These are phyloP conservation scores for Kluyveromyces sp. DNA, from an alignment of 1,139 yeast genomes.

Conservation along the genomic window DNA sequence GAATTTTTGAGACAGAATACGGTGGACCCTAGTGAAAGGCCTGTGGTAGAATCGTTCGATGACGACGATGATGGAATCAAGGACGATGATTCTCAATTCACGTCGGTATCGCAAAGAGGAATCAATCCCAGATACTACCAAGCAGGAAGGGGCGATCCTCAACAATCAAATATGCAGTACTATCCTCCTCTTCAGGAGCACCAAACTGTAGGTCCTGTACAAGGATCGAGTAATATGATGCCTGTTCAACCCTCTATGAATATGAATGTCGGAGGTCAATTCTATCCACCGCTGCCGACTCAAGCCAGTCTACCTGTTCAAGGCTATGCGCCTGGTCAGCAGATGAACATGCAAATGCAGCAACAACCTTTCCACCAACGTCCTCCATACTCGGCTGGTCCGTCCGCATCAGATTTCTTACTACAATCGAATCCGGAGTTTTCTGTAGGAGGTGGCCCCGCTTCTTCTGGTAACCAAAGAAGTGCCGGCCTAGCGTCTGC, in stretches of 20 bases:
- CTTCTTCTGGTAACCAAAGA: constrained; percentile 8
- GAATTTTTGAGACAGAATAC: constrained; percentile 16
- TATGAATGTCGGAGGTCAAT: not conserved
- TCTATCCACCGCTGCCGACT: constrained; percentile 5
- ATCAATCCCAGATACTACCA: constrained; percentile 52
- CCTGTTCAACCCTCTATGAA: not conserved
- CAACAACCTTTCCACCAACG: constrained; percentile 11
- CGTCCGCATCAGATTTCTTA: constrained; percentile 42
- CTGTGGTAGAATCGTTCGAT: constrained; percentile 12
- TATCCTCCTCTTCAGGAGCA: not conserved
- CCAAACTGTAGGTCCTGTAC: not conserved
- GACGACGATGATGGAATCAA: constrained; percentile 18
- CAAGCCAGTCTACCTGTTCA: constrained; percentile 6
- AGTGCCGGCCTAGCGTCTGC: constrained; percentile 13
- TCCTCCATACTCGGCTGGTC: constrained; percentile 11
- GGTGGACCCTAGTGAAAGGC: constrained; percentile 18
- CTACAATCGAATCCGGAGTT: constrained; percentile 51
- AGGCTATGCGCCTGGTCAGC: constrained; percentile 4
- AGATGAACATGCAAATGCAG: constrained; percentile 8
- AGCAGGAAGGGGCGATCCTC: not conserved
- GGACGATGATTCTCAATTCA: constrained; percentile 50
- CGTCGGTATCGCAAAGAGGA: constrained; percentile 74
- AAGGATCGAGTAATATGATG: not conserved
- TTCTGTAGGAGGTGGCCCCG: constrained; percentile 31
- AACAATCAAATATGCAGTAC: constrained; percentile 1